These are phyloP conservation scores for Penicillium salamii DNA, from an alignment of 495 filamentous ascomycete genomes.

Conservation along the genomic window DNA sequence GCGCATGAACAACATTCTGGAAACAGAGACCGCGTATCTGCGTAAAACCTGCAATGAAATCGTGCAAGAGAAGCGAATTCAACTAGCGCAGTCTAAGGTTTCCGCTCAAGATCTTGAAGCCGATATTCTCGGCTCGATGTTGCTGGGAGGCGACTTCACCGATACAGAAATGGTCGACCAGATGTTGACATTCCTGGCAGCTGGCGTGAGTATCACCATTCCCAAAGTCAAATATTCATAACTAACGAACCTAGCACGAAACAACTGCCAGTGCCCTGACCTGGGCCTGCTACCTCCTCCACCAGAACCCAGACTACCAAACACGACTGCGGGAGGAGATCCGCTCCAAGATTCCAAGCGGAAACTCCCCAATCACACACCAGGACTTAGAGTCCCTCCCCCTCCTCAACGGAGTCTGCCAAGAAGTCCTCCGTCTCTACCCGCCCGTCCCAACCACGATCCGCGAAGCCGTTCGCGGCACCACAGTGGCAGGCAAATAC, in stretches of 20 bases:
- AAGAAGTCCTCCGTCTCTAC: constrained; percentile 48
- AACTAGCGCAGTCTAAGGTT: constrained; percentile 52
- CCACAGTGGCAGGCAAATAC: constrained; percentile 39
- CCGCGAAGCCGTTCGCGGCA: constrained; percentile 46
- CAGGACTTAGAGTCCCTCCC: constrained; percentile 48
- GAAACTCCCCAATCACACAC: constrained; percentile 24
- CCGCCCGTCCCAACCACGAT: constrained; percentile 51
- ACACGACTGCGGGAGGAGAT: constrained; percentile 46
- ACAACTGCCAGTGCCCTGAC: constrained; percentile 53
- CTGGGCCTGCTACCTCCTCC: constrained; percentile 51
- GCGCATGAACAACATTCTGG: constrained; percentile 62
- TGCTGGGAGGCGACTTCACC: constrained; percentile 53
- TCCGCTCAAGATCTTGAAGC: constrained; percentile 54
- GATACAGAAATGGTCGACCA: constrained; percentile 53
- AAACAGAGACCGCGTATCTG: constrained; percentile 54
- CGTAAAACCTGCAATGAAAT: constrained; percentile 61
- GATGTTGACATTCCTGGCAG: constrained; percentile 54
- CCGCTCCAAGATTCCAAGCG: constrained; percentile 36
- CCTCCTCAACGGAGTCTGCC: constrained; percentile 51
- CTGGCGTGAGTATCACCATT: constrained; percentile 29
- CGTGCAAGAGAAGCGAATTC: constrained; percentile 59
- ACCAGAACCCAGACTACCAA: constrained; percentile 46
- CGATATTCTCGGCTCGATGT: constrained; percentile 65
- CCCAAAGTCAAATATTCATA: constrained; percentile 13
- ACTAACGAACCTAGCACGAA: constrained; percentile 38